Percentiles rank a stretch among this genome's conserved stretches.
phyloP scores from a whole-genome alignment of 2,329 filamentous ascomycete genomes.

The Aulographum hederae region DNA sequence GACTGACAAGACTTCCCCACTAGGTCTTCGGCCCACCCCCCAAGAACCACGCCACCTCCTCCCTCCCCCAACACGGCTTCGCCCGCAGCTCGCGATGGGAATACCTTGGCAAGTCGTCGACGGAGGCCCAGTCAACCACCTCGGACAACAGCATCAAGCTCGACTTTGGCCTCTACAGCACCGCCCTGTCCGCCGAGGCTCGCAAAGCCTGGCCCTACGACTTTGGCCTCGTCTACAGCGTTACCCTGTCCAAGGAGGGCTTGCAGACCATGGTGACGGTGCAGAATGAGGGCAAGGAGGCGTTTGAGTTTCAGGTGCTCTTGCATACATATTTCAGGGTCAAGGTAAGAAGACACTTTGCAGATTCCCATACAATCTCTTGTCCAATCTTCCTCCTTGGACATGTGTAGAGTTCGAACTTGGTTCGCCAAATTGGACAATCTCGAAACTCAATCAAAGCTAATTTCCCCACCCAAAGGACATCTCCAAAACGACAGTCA shows the following conservation, averaged over 20 bases:
- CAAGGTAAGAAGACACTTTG: constrained; percentile 36
- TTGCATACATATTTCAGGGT: constrained; percentile 81
- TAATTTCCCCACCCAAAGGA: constrained; percentile 54
- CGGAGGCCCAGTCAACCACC: constrained; percentile 31
- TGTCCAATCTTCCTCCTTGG: not conserved
- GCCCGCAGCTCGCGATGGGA: constrained; percentile 84
- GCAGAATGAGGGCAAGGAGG: constrained; percentile 64
- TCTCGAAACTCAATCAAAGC: constrained; percentile 1
- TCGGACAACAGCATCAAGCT: constrained; percentile 64
- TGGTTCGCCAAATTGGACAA: not conserved
- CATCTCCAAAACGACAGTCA: constrained; percentile 53
- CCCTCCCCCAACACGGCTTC: constrained; percentile 86
- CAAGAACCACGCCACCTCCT: constrained; percentile 55
- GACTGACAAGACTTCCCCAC: no score
- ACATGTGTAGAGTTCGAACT: not conserved
- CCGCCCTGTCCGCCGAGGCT: constrained; percentile 49
- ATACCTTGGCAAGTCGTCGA: constrained; percentile 75
- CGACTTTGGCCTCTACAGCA: constrained; percentile 75
- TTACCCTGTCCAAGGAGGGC: constrained; percentile 58
- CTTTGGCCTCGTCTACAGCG: constrained; percentile 85
- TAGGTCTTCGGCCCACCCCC: constrained; percentile 76
- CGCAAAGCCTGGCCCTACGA: constrained; percentile 65
- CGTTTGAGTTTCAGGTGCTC: constrained; percentile 83
- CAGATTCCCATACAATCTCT: not conserved
- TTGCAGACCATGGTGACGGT: constrained; percentile 72